A percentile compares a stretch with the other conserved stretches of the same genome.
Evolutionary conservation across 257 asterid genomes (phyloP).

Genomic region (Verbascum thapsus): DNA sequence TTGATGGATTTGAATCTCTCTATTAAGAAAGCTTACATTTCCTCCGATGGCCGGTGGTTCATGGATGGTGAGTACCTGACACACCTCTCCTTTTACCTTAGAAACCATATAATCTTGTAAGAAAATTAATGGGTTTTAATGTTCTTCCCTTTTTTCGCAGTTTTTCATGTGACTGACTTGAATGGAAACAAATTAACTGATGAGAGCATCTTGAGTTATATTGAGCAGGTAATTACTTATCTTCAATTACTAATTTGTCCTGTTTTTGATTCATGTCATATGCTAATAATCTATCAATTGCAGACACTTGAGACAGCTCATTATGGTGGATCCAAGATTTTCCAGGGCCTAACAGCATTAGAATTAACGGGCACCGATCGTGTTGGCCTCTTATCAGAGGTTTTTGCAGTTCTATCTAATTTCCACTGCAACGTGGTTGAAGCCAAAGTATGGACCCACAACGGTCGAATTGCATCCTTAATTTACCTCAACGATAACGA

Average conservation of each 20-base stretch:
- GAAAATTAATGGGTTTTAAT: neutral
- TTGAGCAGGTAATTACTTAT: constrained; percentile 68
- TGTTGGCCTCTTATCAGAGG: constrained; percentile 71
- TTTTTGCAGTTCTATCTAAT: constrained; percentile 68
- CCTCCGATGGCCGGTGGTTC: constrained; percentile 85
- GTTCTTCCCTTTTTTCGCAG: constrained; percentile 46
- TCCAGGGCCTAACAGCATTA: constrained; percentile 65
- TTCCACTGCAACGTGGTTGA: constrained; percentile 69
- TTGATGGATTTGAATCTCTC: constrained; percentile 76
- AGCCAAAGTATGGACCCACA: constrained; percentile 81
- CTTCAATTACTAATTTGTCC: no score
- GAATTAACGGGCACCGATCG: constrained; percentile 78
- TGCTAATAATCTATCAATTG: neutral
- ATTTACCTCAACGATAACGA: constrained; percentile 63
- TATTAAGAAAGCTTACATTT: constrained; percentile 73
- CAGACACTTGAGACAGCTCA: constrained; percentile 71
- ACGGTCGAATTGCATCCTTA: constrained; percentile 70
- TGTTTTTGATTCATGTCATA: no score
- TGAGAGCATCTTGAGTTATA: constrained; percentile 66
- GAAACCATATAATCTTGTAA: neutral
- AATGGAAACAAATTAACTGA: constrained; percentile 78
- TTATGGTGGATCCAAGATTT: constrained; percentile 42
- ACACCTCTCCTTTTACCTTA: no score
- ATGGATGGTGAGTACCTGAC: constrained; percentile 71
- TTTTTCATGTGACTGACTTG: constrained; percentile 78